phyloP scores from a whole-genome alignment of 2,329 filamentous ascomycete species.

The Botrytis elliptica region DNA sequence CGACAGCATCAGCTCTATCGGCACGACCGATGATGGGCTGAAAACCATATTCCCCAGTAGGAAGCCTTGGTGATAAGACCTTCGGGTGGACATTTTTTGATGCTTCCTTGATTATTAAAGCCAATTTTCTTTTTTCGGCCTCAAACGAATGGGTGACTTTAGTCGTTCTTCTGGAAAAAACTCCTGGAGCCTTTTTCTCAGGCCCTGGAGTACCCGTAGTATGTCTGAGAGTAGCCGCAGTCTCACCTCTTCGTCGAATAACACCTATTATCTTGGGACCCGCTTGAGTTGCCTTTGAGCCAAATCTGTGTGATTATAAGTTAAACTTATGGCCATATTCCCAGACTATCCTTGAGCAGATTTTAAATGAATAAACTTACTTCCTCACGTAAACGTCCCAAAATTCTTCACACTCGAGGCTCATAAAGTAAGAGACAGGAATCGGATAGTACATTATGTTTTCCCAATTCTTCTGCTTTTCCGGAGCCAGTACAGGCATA shows the following conservation, averaged over 20 bases:
- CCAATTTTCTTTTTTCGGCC: not conserved
- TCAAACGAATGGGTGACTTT: constrained; percentile 9
- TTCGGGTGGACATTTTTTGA: not conserved
- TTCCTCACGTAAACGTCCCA: constrained; percentile 10
- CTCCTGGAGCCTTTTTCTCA: not conserved
- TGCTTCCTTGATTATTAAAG: not conserved
- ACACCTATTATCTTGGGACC: not conserved
- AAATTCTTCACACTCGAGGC: constrained; percentile 1
- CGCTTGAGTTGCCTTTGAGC: not conserved
- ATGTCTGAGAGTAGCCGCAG: not conserved
- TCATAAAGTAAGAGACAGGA: constrained; percentile 5
- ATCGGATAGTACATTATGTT: not conserved
- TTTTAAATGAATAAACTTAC: not conserved
- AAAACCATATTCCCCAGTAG: not conserved
- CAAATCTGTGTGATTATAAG: not conserved
- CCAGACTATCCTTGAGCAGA: not conserved
- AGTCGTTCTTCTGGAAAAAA: not conserved
- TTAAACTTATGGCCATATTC: not conserved
- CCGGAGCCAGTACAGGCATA: not conserved
- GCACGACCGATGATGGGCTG: not conserved
- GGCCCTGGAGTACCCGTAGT: not conserved
- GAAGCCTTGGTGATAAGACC: not conserved
- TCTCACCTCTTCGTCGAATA: not conserved
- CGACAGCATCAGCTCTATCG: not conserved
- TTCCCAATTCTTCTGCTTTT: not conserved